These are phyloP conservation scores for Russula compacta DNA, from an alignment of 768 basidiomycete genomes.

Conservation along the genomic window DNA sequence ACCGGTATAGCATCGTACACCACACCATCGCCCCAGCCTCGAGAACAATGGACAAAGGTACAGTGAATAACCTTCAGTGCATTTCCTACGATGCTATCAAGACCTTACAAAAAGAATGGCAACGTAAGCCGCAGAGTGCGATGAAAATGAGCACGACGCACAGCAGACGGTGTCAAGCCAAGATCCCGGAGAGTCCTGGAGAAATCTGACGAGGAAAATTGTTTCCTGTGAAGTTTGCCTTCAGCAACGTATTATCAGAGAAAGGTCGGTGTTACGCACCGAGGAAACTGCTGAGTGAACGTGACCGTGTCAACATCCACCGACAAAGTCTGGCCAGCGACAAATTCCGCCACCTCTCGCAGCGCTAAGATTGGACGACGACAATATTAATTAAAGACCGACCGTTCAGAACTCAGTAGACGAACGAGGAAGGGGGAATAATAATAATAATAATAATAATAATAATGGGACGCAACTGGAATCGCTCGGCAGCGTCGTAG, in stretches of 20 bases:
- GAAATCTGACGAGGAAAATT: constrained; percentile 63
- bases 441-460: too few relatives aligned
- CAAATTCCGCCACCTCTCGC: constrained; percentile 76
- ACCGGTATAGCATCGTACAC: constrained; percentile 4
- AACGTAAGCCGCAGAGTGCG: not conserved
- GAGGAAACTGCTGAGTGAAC: constrained; percentile 76
- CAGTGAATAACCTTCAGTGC: not conserved
- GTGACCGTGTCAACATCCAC: constrained; percentile 73
- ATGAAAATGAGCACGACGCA: constrained; percentile 29
- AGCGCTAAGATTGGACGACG: constrained; percentile 42
- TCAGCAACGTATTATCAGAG: not conserved
- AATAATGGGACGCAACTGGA: constrained; percentile 42
- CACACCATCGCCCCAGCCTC: not conserved
- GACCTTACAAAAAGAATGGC: not conserved
- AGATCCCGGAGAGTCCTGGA: constrained; percentile 73
- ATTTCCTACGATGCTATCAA: constrained; percentile 15
- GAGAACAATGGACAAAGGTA: constrained; percentile 2
- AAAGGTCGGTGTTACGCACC: constrained; percentile 36
- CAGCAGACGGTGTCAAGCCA: constrained; percentile 87
- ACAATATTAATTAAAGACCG: not conserved
- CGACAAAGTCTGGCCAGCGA: constrained; percentile 62
- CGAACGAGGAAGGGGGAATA: not conserved
- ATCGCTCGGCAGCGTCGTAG: constrained; percentile 72
- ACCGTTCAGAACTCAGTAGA: not conserved
- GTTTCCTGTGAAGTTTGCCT: constrained; percentile 46